These are phyloP conservation scores for Elsinoe arachidis DNA, from an alignment of 2,329 filamentous ascomycete genomes.

Conservation along the genomic window DNA sequence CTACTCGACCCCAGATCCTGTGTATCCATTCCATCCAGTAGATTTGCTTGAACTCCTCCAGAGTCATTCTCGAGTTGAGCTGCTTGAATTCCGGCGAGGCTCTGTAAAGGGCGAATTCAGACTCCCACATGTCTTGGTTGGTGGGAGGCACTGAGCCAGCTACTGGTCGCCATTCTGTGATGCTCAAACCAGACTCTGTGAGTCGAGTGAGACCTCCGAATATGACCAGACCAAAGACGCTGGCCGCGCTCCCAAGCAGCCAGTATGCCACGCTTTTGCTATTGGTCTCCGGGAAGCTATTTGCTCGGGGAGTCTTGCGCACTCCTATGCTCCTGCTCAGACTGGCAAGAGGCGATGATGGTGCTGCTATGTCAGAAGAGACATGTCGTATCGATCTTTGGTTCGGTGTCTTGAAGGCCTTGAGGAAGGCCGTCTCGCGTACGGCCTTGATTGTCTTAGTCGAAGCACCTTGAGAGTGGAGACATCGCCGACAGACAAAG, in stretches of 20 bases:
- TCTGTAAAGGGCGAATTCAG: slow-evolving; percentile 87
- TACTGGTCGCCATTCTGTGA: slow-evolving; percentile 97
- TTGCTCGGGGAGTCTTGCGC: slow-evolving; percentile 16
- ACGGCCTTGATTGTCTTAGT: slow-evolving; percentile 20
- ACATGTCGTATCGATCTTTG: slow-evolving; percentile 19
- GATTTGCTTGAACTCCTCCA: slow-evolving; percentile 94
- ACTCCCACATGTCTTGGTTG: slow-evolving; percentile 73
- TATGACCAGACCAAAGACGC: slow-evolving; percentile 94
- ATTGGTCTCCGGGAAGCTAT: slow-evolving; percentile 51
- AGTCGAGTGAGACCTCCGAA: slow-evolving; percentile 88
- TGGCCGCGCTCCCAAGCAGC: slow-evolving; percentile 82
- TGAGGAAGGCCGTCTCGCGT: slow-evolving; percentile 27
- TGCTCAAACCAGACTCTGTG: slow-evolving; percentile 93
- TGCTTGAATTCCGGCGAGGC: slow-evolving; percentile 86
- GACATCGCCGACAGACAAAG: slow-evolving; percentile 27
- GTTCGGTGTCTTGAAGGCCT: slow-evolving; percentile 25
- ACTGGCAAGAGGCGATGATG: slow-evolving; percentile 25
- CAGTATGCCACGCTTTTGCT: slow-evolving; percentile 79
- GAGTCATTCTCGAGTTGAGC: slow-evolving; percentile 85
- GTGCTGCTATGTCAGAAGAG: slow-evolving; percentile 16
- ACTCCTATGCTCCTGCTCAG: slow-evolving; percentile 25
- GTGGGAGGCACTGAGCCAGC: slow-evolving; percentile 84
- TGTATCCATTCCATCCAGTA: slow-evolving; percentile 99
- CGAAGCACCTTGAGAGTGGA: slow-evolving; percentile 22
- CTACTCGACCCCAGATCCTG: slow-evolving; percentile 84